Evolutionary conservation across 2,329 filamentous ascomycete genomes (phyloP).

Genomic region (Ceratocystis variospora): DNA sequence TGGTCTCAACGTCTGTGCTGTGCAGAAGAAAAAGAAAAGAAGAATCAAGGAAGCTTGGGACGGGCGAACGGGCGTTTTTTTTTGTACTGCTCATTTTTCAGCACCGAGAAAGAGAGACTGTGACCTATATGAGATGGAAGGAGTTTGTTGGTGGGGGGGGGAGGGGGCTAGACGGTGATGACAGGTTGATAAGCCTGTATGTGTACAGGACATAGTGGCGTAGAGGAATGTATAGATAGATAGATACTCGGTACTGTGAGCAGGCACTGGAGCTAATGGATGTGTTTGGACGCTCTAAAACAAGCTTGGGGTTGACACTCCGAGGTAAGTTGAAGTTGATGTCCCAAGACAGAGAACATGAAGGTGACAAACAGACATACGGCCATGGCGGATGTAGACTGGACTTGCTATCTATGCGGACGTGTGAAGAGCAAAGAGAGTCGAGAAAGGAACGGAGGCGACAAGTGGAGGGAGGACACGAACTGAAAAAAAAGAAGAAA

Average conservation of each 20-base stretch:
- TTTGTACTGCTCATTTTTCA: background rate
- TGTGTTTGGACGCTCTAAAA: background rate
- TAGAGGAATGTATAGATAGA: background rate
- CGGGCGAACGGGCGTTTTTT: background rate
- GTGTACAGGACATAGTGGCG: background rate
- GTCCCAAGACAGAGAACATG: too few relatives aligned
- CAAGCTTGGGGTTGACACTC: too few relatives aligned
- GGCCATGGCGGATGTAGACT: too few relatives aligned
- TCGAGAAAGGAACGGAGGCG: too few relatives aligned
- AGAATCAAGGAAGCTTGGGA: background rate
- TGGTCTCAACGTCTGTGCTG: conserved; percentile 2
- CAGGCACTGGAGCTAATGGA: background rate
- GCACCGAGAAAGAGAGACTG: background rate
- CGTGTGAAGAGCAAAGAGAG: too few relatives aligned
- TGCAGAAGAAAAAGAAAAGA: conserved; percentile 10
- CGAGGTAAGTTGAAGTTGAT: too few relatives aligned
- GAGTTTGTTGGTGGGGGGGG: background rate
- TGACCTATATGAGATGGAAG: background rate
- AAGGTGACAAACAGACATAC: too few relatives aligned
- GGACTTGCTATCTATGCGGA: too few relatives aligned
- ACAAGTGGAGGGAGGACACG: too few relatives aligned
- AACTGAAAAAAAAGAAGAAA: too few relatives aligned
- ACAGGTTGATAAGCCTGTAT: background rate
- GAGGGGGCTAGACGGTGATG: background rate
- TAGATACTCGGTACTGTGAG: background rate